phyloP scores from a whole-genome alignment of 2,329 filamentous ascomycete species.

The Domatiomyces catenatus region DNA sequence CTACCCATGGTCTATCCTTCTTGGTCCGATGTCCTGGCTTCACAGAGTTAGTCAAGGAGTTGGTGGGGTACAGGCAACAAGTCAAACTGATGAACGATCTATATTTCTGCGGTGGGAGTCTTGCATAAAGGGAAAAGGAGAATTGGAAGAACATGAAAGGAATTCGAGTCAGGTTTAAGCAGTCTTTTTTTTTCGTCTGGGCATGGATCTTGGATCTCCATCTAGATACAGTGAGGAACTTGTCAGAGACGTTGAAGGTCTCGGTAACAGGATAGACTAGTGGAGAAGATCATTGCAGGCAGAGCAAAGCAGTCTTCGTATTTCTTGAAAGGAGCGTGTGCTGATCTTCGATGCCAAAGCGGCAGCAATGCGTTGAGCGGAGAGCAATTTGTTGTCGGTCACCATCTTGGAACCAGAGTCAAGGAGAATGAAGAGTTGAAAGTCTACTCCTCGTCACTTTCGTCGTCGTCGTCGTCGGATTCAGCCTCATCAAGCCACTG shows the following conservation, averaged over 20 bases:
- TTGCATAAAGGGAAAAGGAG: not conserved
- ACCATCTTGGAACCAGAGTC: not conserved
- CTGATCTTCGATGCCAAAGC: not conserved
- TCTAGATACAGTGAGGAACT: not conserved
- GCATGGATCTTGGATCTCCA: not conserved
- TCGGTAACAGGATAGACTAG: not conserved
- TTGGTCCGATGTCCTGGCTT: slow-evolving; percentile 24
- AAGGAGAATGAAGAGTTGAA: not conserved
- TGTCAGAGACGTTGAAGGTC: not conserved
- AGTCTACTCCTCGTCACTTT: slow-evolving; percentile 36
- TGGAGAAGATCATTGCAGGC: not conserved
- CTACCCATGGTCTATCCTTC: slow-evolving; percentile 38
- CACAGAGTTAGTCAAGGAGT: not conserved
- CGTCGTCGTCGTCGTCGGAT: slow-evolving; percentile 46
- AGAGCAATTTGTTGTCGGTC: not conserved
- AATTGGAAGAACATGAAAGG: not conserved
- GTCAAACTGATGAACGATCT: not conserved
- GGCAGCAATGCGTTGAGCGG: not conserved
- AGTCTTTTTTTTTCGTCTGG: not conserved
- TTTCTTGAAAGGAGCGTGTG: not conserved
- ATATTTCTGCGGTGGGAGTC: not conserved
- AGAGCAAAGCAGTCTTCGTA: not conserved
- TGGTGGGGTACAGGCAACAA: not conserved
- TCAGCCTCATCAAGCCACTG: slow-evolving; percentile 84
- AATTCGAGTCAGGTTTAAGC: not conserved